Percentiles rank a stretch among this genome's conserved stretches.
Evolutionary conservation across 2,329 filamentous ascomycete genomes (phyloP).

Genomic region (Aspergillus amoenus): DNA sequence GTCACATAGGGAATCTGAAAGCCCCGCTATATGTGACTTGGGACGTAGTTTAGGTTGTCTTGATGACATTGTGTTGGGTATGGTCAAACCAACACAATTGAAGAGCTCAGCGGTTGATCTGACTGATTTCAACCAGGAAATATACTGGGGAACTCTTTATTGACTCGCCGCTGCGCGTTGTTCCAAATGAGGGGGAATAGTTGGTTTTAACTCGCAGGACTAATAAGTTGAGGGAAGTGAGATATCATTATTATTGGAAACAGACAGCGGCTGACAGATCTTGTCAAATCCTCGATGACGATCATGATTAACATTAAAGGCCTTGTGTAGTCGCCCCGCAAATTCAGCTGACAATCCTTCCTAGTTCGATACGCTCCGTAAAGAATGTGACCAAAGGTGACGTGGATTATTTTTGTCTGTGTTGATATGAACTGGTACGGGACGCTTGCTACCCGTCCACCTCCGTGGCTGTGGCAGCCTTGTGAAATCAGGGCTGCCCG

Average conservation of each 20-base stretch:
- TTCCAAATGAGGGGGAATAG: slow-evolving; percentile 16
- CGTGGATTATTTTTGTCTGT: slow-evolving; percentile 32
- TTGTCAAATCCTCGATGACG: slow-evolving; percentile 19
- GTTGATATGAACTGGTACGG: slow-evolving; percentile 28
- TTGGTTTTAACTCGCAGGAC: slow-evolving; percentile 12
- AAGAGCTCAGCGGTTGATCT: not conserved
- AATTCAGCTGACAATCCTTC: slow-evolving; percentile 22
- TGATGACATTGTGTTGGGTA: slow-evolving; percentile 38
- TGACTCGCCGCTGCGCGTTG: slow-evolving; percentile 11
- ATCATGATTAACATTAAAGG: slow-evolving; percentile 23
- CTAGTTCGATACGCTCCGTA: slow-evolving; percentile 21
- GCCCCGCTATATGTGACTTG: slow-evolving; percentile 37
- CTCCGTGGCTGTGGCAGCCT: slow-evolving; percentile 28
- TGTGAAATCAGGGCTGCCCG: slow-evolving; percentile 18
- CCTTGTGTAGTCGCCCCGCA: slow-evolving; percentile 26
- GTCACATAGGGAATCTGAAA: slow-evolving; percentile 35
- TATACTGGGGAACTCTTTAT: slow-evolving; percentile 1
- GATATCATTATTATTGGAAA: slow-evolving; percentile 16
- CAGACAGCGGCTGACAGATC: slow-evolving; percentile 19
- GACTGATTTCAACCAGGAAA: not conserved
- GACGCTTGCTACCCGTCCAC: slow-evolving; percentile 25
- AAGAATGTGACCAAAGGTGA: slow-evolving; percentile 24
- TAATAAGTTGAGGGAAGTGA: slow-evolving; percentile 7
- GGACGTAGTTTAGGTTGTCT: slow-evolving; percentile 40
- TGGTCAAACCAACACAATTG: not conserved